These are phyloP conservation scores for Pseudogymnoascus sp. DNA, from an alignment of 2,329 filamentous ascomycete species.

Conservation along the genomic window DNA sequence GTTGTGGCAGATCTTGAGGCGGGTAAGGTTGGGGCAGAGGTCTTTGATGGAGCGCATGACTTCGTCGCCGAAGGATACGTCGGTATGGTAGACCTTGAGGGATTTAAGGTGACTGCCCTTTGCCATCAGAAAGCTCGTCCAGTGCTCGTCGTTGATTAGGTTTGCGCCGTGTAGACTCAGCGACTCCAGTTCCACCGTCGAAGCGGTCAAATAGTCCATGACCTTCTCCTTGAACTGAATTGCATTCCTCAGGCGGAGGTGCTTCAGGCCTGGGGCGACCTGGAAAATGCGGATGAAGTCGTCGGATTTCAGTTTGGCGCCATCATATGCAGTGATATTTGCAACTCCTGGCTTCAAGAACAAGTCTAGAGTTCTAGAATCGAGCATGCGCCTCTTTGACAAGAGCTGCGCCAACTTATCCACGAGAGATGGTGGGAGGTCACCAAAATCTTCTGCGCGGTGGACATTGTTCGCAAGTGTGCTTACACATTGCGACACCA, in stretches of 20 bases:
- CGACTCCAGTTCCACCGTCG: slow-evolving; percentile 59
- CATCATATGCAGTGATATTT: slow-evolving; percentile 50
- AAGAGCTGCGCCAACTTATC: slow-evolving; percentile 55
- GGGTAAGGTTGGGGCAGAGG: slow-evolving; percentile 60
- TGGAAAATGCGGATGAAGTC: slow-evolving; percentile 80
- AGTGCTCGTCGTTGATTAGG: slow-evolving; percentile 68
- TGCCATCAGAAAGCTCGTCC: slow-evolving; percentile 60
- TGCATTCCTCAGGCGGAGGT: slow-evolving; percentile 72
- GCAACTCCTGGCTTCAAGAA: slow-evolving; percentile 49
- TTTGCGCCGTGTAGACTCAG: slow-evolving; percentile 81
- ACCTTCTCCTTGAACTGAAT: slow-evolving; percentile 85
- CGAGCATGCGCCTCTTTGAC: slow-evolving; percentile 52
- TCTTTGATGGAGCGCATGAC: slow-evolving; percentile 54
- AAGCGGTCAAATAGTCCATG: slow-evolving; percentile 71
- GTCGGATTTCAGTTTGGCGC: slow-evolving; percentile 58
- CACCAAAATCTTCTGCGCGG: slow-evolving; percentile 54
- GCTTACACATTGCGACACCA: slow-evolving; percentile 59
- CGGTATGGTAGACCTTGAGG: slow-evolving; percentile 76
- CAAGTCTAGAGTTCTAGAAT: slow-evolving; percentile 46
- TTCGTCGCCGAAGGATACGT: slow-evolving; percentile 71
- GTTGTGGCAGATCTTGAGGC: slow-evolving; percentile 77
- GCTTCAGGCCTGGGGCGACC: slow-evolving; percentile 59
- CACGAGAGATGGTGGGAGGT: slow-evolving; percentile 47
- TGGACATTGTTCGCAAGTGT: slow-evolving; percentile 56
- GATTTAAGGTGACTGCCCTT: slow-evolving; percentile 59